Conservation (phyloP, 108 stramenopile genomes). For the Phaeodactylum tricornutum region DNA sequence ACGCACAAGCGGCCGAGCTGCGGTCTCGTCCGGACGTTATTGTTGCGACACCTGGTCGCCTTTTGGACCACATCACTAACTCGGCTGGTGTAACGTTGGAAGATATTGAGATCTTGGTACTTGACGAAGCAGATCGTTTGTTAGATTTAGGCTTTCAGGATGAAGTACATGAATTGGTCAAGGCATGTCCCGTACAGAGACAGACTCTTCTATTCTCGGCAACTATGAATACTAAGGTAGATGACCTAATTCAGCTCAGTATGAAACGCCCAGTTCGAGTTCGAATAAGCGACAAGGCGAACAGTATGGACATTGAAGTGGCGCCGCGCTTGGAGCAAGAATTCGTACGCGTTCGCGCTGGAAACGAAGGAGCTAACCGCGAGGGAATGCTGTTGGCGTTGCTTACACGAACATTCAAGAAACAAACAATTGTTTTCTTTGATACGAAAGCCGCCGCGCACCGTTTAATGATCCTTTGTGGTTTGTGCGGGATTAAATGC, state of each 20-base stretch:
- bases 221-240: conserved; percentile 94
- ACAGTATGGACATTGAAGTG: conserved; percentile 60
- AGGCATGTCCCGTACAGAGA: conserved; percentile 72
- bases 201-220: conserved; percentile 97
- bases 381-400: conserved; percentile 88
- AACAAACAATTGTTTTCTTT: conserved; percentile 88
- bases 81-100: conserved; percentile 80
- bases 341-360: conserved; percentile 82
- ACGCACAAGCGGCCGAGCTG: conserved; percentile 88
- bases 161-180: conserved; percentile 90
- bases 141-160: conserved; percentile 94
- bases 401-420: conserved; percentile 75
- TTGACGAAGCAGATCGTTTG: conserved; percentile 92
- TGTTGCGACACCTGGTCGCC: conserved; percentile 93
- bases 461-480: conserved; percentile 78
- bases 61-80: conserved; percentile 93
- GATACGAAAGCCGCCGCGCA: conserved; percentile 90
- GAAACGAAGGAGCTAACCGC: conserved; percentile 79
- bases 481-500: conserved; percentile 71
- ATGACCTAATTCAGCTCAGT: conserved; percentile 81
- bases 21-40: conserved; percentile 89
- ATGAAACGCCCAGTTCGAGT: conserved; percentile 90
- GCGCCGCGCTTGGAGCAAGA: conserved; percentile 92
- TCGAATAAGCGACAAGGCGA: conserved; percentile 49
- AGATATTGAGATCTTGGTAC: conserved; percentile 77